Base-by-base conservation (phyloP, 2,329 filamentous ascomycete species). In the Chaetoscypha palmicola region DNA sequence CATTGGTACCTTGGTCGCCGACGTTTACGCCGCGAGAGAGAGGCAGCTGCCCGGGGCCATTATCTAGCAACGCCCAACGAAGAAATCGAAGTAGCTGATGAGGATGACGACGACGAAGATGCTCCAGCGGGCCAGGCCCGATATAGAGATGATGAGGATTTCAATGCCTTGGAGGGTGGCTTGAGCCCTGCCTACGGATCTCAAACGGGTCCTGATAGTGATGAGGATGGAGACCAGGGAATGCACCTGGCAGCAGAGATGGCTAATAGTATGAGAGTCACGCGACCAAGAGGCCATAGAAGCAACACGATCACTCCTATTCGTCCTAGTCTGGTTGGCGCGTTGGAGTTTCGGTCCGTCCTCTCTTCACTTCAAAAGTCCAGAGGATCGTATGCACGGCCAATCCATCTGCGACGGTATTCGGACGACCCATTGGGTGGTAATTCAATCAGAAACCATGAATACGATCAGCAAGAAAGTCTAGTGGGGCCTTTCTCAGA, bases 261-360 rank as follows among this genome's bases (percentile, higher is more conserved):
- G 60, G 83, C 84, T 30, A 92, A 82, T 62, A 95, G 88, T 62
- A 98, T 98, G 92, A 84, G 91, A 45, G 74, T 97, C 21, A 81
- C 80, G 53, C 78, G 88, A 17, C 79, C 86, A 1, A 69, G 70
- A 23, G 72, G 78, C 36, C 73, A 73, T 34, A 76, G 80, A 50
- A 79, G 83, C 53, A 83, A 82, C 52, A 88, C 87, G 2, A 76
- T 90, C 48, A 91, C 82, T 5, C 85, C 89, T 0, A 96, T 98
- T 50, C 77, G 92, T 33, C 91, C 92, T 1, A 97, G 92, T 68
- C 69, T 98, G 36, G 83, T 98, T 3, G 92, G 92, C 33, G 92
- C 87, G 7, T 71, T 98, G 45, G 92, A 98, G 65, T 98, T 98
- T 57, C 78, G 90, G 55, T 91, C 91, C 2, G 83, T 95, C 2